Evolutionary conservation across 352 stramenopile species (phyloP), one percentile per base, ranked within the genome.

Genomic region (Aphanomyces invadans): DNA sequence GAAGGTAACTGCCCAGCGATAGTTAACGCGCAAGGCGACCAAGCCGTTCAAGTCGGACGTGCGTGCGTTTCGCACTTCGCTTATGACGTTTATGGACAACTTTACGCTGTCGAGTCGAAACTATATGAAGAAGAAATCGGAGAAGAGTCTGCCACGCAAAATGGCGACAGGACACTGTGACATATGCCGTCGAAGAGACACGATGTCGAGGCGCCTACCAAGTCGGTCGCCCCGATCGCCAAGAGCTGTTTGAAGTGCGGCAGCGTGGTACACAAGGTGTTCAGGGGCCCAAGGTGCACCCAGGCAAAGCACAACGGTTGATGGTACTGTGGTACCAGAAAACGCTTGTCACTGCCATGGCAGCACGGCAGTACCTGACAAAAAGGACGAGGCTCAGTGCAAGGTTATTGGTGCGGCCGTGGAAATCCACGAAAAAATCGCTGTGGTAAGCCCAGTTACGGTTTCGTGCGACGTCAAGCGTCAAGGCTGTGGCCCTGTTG

Each of bases 101-200:
- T 54, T 54, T n/a, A 54, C 21, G 2, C 21, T 54, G 46, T 54
- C 46, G 46, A 54, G 46, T 54, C 46, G 46, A 10, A 54, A 29
- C 15, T 54, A 29, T 25, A 21, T n/a, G 46, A 29, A 25, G n/a
- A n/a, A 54, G n/a, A 54, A 54, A n/a, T n/a, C 46, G n/a, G 46
- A 54, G 0, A 7, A 54, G 26, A 54, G 21, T 25, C 46, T 7
- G n/a, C n/a, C n/a, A n/a, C 46, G n/a, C 46, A 54, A 29, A 23
- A 54, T 2, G 46, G 46, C 46, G 46, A 54, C 7, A 54, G 21
- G 21, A 11, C 21, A 12, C 46, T 25, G 46, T n/a, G 26, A 7
- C 46, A 25, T n/a, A 36, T 39, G 36, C 23, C 46, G 31, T 23
- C 46, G 21, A 25, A 54, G 46, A 26, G 21, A 28, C 11, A 33